These are phyloP conservation scores for Boletus speciosus DNA, from an alignment of 768 basidiomycete species.

Conservation along the genomic window DNA sequence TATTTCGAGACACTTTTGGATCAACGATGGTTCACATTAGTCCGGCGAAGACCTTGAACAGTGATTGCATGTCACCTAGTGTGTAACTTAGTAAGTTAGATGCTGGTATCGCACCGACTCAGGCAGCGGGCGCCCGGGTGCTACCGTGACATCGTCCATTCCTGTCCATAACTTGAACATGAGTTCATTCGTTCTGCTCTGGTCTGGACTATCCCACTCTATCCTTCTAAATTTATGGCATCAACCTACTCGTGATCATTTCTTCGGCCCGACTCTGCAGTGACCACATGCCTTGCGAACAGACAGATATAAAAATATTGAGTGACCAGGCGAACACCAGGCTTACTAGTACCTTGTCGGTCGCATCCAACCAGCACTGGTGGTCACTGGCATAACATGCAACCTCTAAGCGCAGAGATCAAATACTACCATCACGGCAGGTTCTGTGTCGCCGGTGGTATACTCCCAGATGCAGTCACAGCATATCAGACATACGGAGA, in stretches of 20 bases:
- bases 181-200: no score
- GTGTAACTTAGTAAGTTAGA: no score
- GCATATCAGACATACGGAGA: constrained; percentile 59
- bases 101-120: no score
- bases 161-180: no score
- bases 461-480: constrained; percentile 54
- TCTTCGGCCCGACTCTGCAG: background rate
- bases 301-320: constrained; percentile 5
- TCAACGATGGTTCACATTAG: no score
- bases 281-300: background rate
- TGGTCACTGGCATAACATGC: constrained; percentile 2
- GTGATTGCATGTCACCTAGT: no score
- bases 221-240: constrained; percentile 3
- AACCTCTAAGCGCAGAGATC: constrained; percentile 24
- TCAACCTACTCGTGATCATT: background rate
- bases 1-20: no score
- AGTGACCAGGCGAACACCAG: background rate
- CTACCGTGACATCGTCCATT: no score
- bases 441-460: constrained; percentile 49
- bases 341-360: background rate
- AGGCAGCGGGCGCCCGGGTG: no score
- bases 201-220: background rate
- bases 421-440: constrained; percentile 55
- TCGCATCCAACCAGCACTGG: background rate
- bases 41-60: no score